Evolutionary conservation across 1,139 yeast genomes (phyloP).

Genomic region (Hansenula lynferdii): DNA sequence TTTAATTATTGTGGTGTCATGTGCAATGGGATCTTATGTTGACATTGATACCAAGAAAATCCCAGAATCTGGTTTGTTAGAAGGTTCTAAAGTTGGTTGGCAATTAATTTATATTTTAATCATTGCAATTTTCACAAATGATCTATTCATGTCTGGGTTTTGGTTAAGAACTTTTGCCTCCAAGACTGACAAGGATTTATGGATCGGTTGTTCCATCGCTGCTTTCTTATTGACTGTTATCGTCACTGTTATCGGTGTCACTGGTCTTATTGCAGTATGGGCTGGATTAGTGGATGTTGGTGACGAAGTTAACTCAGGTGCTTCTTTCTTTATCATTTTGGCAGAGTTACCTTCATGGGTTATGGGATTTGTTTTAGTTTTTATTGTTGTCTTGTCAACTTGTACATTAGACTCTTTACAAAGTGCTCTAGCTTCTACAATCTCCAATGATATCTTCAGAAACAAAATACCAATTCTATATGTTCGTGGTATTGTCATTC

Average conservation of each 20-base stretch:
- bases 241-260: constrained; percentile 68
- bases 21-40: constrained; percentile 78
- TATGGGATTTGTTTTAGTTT: constrained; percentile 75
- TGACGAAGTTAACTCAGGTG: constrained; percentile 47
- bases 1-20: constrained; percentile 63
- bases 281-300: constrained; percentile 63
- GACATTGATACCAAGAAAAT: constrained; percentile 60
- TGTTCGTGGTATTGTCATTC: constrained; percentile 66
- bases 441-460: constrained; percentile 86
- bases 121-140: constrained; percentile 86
- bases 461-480: constrained; percentile 65
- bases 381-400: constrained; percentile 68
- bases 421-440: constrained; percentile 83
- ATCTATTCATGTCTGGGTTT: constrained; percentile 85
- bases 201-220: constrained; percentile 73
- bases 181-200: constrained; percentile 65
- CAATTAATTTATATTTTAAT: constrained; percentile 79
- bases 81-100: constrained; percentile 77
- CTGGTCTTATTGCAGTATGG: constrained; percentile 93
- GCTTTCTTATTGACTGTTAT: constrained; percentile 59
- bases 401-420: constrained; percentile 89
- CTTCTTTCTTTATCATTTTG: constrained; percentile 64
- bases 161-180: constrained; percentile 96
- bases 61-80: constrained; percentile 60
- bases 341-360: constrained; percentile 84